phyloP scores from a whole-genome alignment of 495 filamentous ascomycete genomes.

The Xylaria telfairii region DNA sequence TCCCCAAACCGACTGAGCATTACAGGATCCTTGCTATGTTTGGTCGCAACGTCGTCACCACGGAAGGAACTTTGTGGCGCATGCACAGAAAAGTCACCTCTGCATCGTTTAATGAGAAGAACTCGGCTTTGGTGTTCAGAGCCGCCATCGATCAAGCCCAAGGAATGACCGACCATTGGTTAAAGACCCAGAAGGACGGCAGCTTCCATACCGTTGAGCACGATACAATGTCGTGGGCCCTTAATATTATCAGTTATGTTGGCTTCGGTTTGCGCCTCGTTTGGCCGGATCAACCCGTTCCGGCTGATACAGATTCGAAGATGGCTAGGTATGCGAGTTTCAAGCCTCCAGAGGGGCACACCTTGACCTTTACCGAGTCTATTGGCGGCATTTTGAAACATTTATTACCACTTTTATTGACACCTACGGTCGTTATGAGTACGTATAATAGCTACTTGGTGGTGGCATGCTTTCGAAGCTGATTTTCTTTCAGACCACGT shows the following conservation, averaged over 20 bases:
- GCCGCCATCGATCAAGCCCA: slow-evolving; percentile 65
- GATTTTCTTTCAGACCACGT: slow-evolving; percentile 39
- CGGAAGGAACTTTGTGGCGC: slow-evolving; percentile 68
- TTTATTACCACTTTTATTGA: slow-evolving; percentile 59
- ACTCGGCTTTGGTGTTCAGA: slow-evolving; percentile 67
- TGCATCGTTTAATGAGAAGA: slow-evolving; percentile 74
- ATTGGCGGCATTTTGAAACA: slow-evolving; percentile 58
- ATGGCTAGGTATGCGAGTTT: slow-evolving; percentile 51
- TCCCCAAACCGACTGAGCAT: slow-evolving; percentile 67
- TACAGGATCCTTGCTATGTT: slow-evolving; percentile 66
- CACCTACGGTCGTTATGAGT: slow-evolving; percentile 54
- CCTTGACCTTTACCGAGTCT: slow-evolving; percentile 65
- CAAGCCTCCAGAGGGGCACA: slow-evolving; percentile 57
- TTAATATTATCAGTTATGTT: slow-evolving; percentile 72
- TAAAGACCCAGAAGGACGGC: slow-evolving; percentile 38
- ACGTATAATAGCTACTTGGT: neutral
- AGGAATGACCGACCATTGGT: slow-evolving; percentile 61
- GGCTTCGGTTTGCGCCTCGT: slow-evolving; percentile 66
- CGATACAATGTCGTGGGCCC: slow-evolving; percentile 66
- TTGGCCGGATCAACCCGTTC: slow-evolving; percentile 59
- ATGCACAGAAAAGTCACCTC: slow-evolving; percentile 72
- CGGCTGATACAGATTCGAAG: slow-evolving; percentile 45
- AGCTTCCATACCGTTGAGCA: slow-evolving; percentile 58
- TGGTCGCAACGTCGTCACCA: slow-evolving; percentile 67
- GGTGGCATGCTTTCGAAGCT: neutral